Conservation (phyloP, 306 rosid species). For the Lathyrus oleraceus region DNA sequence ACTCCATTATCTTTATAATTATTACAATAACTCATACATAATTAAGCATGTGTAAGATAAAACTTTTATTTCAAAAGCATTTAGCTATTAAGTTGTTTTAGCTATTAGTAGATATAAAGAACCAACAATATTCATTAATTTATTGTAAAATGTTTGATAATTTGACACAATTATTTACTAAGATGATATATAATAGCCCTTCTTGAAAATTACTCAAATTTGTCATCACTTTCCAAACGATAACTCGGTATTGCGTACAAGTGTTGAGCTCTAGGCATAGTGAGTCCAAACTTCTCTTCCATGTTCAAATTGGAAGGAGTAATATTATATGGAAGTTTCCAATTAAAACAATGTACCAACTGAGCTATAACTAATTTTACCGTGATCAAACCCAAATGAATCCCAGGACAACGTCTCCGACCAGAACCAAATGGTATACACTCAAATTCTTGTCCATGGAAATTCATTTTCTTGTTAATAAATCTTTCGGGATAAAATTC, state of each 20-base stretch:
- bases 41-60: no score
- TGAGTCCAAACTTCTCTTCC: not conserved
- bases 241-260: not conserved
- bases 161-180: no score
- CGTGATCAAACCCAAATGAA: not conserved
- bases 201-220: not conserved
- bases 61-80: no score
- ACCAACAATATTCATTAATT: no score
- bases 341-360: not conserved
- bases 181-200: no score
- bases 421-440: slow-evolving; percentile 5
- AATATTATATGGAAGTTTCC: not conserved
- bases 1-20: no score
- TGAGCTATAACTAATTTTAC: not conserved
- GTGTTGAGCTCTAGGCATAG: not conserved
- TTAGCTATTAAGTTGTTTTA: no score
- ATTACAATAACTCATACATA: no score
- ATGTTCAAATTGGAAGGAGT: not conserved
- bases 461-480: not conserved
- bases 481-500: slow-evolving; percentile 2
- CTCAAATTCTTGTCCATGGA: not conserved
- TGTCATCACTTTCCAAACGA: not conserved
- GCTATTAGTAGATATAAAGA: no score
- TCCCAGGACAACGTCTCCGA: not conserved
- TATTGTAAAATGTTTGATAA: no score